These are phyloP conservation scores for Cystoisospora suis DNA, from an alignment of 169 alveolate species.

Conservation along the genomic window DNA sequence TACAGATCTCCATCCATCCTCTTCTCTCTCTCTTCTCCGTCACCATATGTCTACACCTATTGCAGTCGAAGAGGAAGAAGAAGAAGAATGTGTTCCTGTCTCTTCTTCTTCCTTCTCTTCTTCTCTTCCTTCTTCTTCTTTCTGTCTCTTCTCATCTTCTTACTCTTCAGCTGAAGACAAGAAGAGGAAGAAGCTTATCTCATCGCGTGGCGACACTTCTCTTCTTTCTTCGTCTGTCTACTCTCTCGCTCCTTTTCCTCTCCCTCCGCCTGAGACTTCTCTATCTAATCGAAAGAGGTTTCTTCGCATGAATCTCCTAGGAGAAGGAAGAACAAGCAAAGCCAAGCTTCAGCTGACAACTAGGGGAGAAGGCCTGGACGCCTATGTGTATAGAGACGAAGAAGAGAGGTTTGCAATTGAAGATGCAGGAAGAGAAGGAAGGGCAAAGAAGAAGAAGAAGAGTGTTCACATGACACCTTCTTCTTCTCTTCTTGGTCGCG, in stretches of 20 bases:
- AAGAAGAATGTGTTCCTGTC: background rate
- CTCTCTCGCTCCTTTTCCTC: background rate
- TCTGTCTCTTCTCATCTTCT: background rate
- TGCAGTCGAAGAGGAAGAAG: background rate
- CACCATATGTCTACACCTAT: background rate
- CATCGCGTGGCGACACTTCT: background rate
- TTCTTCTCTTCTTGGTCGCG: background rate
- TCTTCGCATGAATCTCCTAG: no score
- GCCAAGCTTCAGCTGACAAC: no score
- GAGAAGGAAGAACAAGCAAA: no score
- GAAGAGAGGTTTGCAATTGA: no score
- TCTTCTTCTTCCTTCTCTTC: background rate
- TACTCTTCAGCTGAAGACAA: background rate
- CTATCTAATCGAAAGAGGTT: no score
- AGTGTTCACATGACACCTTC: background rate
- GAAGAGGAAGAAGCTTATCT: background rate
- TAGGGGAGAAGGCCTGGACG: no score
- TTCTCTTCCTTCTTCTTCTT: background rate
- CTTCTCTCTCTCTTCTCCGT: conserved; percentile 17
- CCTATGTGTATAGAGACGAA: no score
- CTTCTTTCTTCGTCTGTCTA: background rate
- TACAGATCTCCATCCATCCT: no score
- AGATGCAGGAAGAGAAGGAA: background rate
- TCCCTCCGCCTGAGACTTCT: background rate
- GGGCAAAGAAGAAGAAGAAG: background rate